These are phyloP conservation scores for Cladochytrium replicatum DNA, from an alignment of 192 early-diverging fungal genomes.

Conservation along the genomic window DNA sequence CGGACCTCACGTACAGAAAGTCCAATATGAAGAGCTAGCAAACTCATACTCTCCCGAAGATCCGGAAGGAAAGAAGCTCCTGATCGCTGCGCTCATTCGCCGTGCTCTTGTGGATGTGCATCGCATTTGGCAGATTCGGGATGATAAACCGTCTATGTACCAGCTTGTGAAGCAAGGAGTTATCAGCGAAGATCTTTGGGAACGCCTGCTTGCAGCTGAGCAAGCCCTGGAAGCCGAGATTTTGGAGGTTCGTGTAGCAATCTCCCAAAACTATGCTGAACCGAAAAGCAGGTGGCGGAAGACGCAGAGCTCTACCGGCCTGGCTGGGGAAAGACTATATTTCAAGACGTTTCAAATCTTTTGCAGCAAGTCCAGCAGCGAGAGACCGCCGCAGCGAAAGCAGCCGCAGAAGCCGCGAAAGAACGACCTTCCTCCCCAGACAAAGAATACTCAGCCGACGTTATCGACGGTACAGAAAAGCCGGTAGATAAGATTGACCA, in stretches of 20 bases:
- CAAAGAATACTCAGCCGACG: neutral
- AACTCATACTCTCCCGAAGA: conserved; percentile 37
- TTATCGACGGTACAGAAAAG: conserved; percentile 9
- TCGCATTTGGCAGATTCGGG: conserved; percentile 60
- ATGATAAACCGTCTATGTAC: conserved; percentile 68
- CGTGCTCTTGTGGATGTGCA: conserved; percentile 72
- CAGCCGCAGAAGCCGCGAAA: conserved; percentile 7
- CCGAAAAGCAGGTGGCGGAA: conserved; percentile 37
- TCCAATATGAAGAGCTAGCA: conserved; percentile 34
- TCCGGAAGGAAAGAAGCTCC: conserved; percentile 25
- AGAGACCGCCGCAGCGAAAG: conserved; percentile 9
- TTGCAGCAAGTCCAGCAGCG: conserved; percentile 54
- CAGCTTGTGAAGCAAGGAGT: conserved; percentile 66
- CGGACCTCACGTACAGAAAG: conserved; percentile 1
- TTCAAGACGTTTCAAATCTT: conserved; percentile 70
- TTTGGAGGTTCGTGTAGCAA: conserved; percentile 38
- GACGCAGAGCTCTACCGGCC: conserved; percentile 71
- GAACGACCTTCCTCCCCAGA: conserved; percentile 6
- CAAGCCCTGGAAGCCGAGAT: conserved; percentile 68
- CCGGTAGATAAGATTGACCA: conserved; percentile 6
- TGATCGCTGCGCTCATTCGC: conserved; percentile 64
- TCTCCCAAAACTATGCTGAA: neutral
- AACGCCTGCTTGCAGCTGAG: conserved; percentile 65
- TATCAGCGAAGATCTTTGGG: conserved; percentile 75
- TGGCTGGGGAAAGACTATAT: conserved; percentile 78